Percentiles rank a stretch among this genome's conserved stretches.
Conservation (phyloP, 345 rosid genomes). For the Lenwebbia sp. region DNA sequence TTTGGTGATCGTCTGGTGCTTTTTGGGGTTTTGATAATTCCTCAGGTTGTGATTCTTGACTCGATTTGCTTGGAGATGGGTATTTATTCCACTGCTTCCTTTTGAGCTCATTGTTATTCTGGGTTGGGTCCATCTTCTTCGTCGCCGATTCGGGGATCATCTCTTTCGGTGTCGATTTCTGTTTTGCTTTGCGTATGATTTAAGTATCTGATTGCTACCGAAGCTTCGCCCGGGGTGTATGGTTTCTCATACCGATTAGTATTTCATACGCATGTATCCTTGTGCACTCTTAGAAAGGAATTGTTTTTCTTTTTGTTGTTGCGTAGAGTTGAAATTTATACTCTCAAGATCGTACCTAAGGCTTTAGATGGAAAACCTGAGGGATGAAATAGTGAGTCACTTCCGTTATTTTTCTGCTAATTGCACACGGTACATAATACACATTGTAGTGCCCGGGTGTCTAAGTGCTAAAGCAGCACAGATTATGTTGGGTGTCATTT, state of each 20-base stretch:
- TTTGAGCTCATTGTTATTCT: not conserved
- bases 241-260: not conserved
- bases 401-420: not conserved
- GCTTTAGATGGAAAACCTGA: constrained; percentile 3
- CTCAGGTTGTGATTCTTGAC: not conserved
- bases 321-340: constrained; percentile 4
- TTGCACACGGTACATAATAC: not conserved
- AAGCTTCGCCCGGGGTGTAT: constrained; percentile 5
- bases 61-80: not conserved
- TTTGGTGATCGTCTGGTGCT: not conserved
- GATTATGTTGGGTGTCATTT: not conserved
- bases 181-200: not conserved
- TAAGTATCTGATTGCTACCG: not conserved
- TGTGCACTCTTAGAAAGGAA: not conserved
- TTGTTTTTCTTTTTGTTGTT: not conserved
- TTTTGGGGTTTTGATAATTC: not conserved
- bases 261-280: not conserved
- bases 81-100: not conserved
- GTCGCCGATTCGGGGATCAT: not conserved
- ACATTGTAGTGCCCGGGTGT: not conserved
- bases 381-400: constrained; percentile 6
- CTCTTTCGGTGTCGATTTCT: too few relatives aligned
- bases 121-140: not conserved
- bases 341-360: not conserved
- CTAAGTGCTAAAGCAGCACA: not conserved